Base-by-base conservation (phyloP, 169 alveolate genomes). In the Plasmodium gaboni region DNA sequence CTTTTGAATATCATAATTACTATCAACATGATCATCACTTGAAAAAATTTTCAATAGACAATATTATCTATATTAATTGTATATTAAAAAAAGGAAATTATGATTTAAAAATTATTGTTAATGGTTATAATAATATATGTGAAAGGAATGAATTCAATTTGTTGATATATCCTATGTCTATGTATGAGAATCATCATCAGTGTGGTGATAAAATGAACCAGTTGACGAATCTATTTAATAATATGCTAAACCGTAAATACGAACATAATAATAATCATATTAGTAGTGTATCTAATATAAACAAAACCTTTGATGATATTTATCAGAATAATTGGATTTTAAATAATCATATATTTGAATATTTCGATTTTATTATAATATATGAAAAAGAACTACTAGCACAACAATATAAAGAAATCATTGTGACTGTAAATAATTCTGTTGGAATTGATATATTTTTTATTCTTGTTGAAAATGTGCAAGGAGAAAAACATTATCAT, bases 351-450 rank as follows among this genome's bases (percentile, higher is more conserved):
- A 4, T 78, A 8, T 64, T 78, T 26, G 48, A 64, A 9, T 24
- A 78, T 15, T 63, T 46, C 15, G 89, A 78, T 46, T 78, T 78
- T 65, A 53, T 78, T 22, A 50, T 78, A n/a, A 8, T 78, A 42
- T 44, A 78, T 15, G 89, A 78, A 42, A 55, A 24, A 38, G 28
- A 19, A n/a, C 4, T 55, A 55, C 50, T 65, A n/a, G 38, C 7
- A 2, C 72, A 78, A 44, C 24, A 59, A 19, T 67, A 50, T 0
- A 76, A 78, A 19, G 76, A 78, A 10, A 13, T 78, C 0, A 38
- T 78, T 9, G 76, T 78, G 0, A 78, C 78, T 13, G 32, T 78
- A 64, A 78, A 78, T 17, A 65, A 63, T 15, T 78, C 89, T 19
- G 5, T 50, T 0, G 64, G 64, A 8, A 13, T 67, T 10, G 89